Conservation (phyloP, 495 filamentous ascomycete genomes). For the Xylaria longipes region DNA sequence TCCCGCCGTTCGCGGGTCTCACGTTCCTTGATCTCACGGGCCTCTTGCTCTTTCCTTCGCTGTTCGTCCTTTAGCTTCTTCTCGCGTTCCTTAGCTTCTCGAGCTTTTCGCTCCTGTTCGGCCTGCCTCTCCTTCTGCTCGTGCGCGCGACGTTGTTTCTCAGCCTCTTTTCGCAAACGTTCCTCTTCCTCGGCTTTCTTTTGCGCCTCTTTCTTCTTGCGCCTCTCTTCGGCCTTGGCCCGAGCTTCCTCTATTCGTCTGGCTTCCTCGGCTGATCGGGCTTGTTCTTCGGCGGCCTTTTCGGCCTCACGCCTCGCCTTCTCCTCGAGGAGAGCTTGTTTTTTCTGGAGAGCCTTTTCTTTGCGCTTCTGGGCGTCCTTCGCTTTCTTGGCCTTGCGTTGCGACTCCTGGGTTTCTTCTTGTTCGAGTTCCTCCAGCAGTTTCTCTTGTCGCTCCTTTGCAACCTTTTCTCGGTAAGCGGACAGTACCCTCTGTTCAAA, state of each 20-base stretch:
- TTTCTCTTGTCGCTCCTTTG: conserved; percentile 87
- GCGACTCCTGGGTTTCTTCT: conserved; percentile 73
- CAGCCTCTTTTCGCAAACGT: conserved; percentile 76
- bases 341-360: conserved; percentile 85
- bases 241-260: conserved; percentile 82
- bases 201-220: conserved; percentile 91
- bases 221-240: conserved; percentile 82
- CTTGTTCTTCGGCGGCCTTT: conserved; percentile 89
- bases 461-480: conserved; percentile 97
- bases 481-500: conserved; percentile 97
- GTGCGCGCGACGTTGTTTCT: conserved; percentile 75
- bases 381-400: conserved; percentile 90
- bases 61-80: conserved; percentile 67
- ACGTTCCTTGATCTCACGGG: conserved; percentile 64
- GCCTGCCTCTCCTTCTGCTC: conserved; percentile 85
- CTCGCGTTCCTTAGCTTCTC: conserved; percentile 71
- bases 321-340: conserved; percentile 86
- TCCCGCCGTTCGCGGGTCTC: conserved; percentile 74
- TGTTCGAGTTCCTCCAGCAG: conserved; percentile 91
- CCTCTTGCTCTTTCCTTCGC: conserved; percentile 53
- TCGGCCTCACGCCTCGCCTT: conserved; percentile 84
- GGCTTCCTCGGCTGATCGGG: conserved; percentile 74
- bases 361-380: conserved; percentile 93
- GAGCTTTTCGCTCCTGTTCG: conserved; percentile 80
- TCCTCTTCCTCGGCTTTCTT: conserved; percentile 91